Evolutionary conservation across 106 monocot species (phyloP), one percentile per base, ranked within the genome.

Genomic region (Allium sativum): DNA sequence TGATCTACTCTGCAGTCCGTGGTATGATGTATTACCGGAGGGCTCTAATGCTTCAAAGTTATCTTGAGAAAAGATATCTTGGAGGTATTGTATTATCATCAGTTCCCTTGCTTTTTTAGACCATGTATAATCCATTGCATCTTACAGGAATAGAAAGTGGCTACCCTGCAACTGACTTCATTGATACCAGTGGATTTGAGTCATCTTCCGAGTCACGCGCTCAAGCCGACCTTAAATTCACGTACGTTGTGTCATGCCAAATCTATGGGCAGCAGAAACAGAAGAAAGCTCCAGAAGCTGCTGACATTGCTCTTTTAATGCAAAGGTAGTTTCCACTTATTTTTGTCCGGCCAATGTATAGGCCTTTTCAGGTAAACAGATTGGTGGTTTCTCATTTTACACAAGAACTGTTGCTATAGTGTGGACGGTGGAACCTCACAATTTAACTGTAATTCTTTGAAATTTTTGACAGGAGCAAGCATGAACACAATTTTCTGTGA

Each of bases 21-120:
- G 95, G 95, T 46, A 95, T 95, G 95, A 95, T 95, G 95, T 95
- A 95, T 59, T 95, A 95, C 22, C 73, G 95, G 87, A 88, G 90
- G 62, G 90, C 95, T 13, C 77, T 95, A 43, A 74, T 95, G 73
- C 75, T 95, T 40, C 95, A 95, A 77, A 87, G 86, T 61, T 95
- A 77, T 61, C 56, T 95, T 51, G 95, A 95, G 56, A 95, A 71
- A 68, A 83, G 87, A 72, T 65, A 72, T 65, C 53, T 70, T 46
- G 86, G 75, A 71, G 90, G 90, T 86, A 75, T 41, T 54, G 31
- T 31, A 31, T 31, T 31, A 31, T 31, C 10, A 58, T 62, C 47
- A 62, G 13, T 46, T 46, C 17, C 7, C 44, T 62, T 61, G 17
- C 44, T 61, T 15, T 56, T 57, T 62, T 16, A 2, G 5, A 17